phyloP scores from a whole-genome alignment of 352 stramenopile species.

The Phytopythium sindhum region DNA sequence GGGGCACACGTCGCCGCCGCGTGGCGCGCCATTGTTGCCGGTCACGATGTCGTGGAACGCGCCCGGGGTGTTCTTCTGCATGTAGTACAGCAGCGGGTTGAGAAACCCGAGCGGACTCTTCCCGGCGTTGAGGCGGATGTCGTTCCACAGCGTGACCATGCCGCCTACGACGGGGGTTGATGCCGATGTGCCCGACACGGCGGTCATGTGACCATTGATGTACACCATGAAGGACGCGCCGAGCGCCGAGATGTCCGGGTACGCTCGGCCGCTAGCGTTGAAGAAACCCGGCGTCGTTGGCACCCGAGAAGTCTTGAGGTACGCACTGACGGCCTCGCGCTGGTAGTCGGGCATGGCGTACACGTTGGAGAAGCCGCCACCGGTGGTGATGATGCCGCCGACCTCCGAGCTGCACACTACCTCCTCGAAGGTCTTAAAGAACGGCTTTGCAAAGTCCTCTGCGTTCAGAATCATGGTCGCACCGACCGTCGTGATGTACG shows the following conservation, averaged over 20 bases:
- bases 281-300: constrained; percentile 60
- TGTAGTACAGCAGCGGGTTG: constrained; percentile 83
- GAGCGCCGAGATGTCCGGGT: constrained; percentile 85
- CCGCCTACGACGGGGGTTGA: constrained; percentile 81
- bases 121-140: constrained; percentile 70
- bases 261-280: constrained; percentile 80
- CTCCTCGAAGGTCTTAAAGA: constrained; percentile 69
- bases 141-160: constrained; percentile 89
- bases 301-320: constrained; percentile 53
- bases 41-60: constrained; percentile 87
- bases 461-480: constrained; percentile 70
- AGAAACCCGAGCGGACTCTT: constrained; percentile 85
- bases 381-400: constrained; percentile 75
- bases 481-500: constrained; percentile 90
- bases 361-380: constrained; percentile 87
- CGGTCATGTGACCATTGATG: constrained; percentile 40
- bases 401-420: constrained; percentile 72
- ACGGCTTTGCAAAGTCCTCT: constrained; percentile 30
- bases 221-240: constrained; percentile 68
- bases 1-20: constrained; percentile 45
- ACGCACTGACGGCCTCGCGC: constrained; percentile 49
- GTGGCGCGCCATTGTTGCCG: constrained; percentile 75
- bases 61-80: constrained; percentile 39
- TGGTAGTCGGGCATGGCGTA: constrained; percentile 81
- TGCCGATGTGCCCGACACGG: constrained; percentile 80